Conservation (phyloP, 805 yeast genomes). For the Monosporozyma yasuniensis region DNA sequence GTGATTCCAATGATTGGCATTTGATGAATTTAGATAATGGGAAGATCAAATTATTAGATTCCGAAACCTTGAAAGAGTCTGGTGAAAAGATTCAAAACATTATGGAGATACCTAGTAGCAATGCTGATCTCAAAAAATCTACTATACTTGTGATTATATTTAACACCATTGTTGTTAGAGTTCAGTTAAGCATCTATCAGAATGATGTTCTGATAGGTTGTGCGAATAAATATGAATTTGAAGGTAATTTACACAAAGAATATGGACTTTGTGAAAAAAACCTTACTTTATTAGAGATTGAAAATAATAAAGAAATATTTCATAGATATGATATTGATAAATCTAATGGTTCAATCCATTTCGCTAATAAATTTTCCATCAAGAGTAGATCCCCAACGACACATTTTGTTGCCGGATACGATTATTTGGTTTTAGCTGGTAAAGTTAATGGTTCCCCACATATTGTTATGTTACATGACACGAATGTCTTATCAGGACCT, state of each 20-base stretch:
- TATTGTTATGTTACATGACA: not conserved
- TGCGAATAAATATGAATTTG: not conserved
- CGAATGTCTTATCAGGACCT: not conserved
- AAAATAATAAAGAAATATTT: not conserved
- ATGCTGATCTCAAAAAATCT: not conserved
- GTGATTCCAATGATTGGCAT: conserved; percentile 18
- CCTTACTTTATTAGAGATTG: not conserved
- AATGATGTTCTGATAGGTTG: not conserved
- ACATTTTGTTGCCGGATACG: not conserved
- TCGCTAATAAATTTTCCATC: not conserved
- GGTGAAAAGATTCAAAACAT: conserved; percentile 6
- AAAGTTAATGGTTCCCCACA: not conserved
- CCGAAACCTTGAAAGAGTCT: not conserved
- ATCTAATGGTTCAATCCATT: not conserved
- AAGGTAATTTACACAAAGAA: not conserved
- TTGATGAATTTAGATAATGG: conserved; percentile 24
- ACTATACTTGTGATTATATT: not conserved
- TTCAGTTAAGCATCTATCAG: not conserved
- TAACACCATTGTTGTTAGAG: not conserved
- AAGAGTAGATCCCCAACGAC: not conserved
- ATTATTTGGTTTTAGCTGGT: not conserved
- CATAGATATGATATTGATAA: not conserved
- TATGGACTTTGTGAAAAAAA: not conserved
- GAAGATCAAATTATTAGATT: conserved; percentile 12
- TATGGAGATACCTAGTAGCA: conserved; percentile 6